Evolutionary conservation across 2,329 filamentous ascomycete species (phyloP), one percentile per base, ranked within the genome.

Genomic region (Pseudogymnoascus sp.): DNA sequence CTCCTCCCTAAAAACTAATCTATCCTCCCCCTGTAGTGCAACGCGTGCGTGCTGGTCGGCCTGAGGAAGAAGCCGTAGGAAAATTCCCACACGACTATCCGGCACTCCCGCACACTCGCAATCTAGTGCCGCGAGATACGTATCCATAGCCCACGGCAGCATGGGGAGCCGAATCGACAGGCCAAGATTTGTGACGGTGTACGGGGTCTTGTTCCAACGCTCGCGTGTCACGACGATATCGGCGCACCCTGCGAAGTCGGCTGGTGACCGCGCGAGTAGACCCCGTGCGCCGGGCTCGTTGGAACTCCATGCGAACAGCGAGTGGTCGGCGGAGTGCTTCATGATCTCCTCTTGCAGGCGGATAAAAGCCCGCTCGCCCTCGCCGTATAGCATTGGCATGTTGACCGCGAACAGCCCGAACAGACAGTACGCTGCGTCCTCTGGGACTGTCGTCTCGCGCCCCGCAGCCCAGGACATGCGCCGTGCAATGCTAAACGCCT

Each of bases 311-410:
- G 70, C 70, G 9, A 77, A 73, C 1, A 77, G 65, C 4, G 70
- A 73, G 30, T 76, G 72, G 62, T 77, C 75, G 9, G 72, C 60
- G 5, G 69, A 70, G 33, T 65, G 59, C 35, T 66, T 68, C 62
- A 72, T 67, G 4, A 73, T 72, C 45, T 72, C 71, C 61, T 72
- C 68, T 61, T 73, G 71, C 0, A 73, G 67, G 8, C 71, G 59
- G 6, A 65, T 61, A 42, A 72, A 72, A 0, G 70, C 68, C 19
- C 60, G 49, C 36, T 64, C 45, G 2, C 70, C 68, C 60, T 73
- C 72, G 2, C 72, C 71, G 58, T 73, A 73, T 7, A 72, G 14
- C 63, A 75, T 65, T 5, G 72, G 70, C 72, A 76, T 75, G 25
- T 72, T 72, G 3, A 76, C 68, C 35, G 66, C 65, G 45, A 73